These are phyloP conservation scores for Corymbia maculata DNA, from an alignment of 345 rosid species.

Conservation along the genomic window DNA sequence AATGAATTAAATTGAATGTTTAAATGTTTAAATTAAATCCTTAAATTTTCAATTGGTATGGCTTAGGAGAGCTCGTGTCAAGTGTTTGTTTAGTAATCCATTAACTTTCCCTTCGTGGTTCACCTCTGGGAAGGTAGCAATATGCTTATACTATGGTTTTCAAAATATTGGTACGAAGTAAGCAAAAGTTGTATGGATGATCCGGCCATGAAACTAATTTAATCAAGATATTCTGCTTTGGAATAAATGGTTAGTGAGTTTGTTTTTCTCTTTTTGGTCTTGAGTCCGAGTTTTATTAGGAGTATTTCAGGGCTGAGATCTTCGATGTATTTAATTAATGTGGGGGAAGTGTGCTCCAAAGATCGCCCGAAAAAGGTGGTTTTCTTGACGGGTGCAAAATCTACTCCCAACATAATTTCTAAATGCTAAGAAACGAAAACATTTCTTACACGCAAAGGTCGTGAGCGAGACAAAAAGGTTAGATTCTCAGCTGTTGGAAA, in stretches of 20 bases:
- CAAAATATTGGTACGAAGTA: background rate
- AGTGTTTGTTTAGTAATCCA: background rate
- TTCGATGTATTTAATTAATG: background rate
- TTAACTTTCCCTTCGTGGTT: background rate
- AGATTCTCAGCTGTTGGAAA: background rate
- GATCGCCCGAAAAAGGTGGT: background rate
- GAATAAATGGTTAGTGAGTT: background rate
- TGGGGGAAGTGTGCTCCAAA: background rate
- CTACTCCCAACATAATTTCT: background rate
- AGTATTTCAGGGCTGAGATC: background rate
- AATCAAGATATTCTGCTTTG: background rate
- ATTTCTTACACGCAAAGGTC: background rate
- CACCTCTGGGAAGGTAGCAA: background rate
- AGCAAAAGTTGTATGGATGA: background rate
- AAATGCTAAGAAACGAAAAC: background rate
- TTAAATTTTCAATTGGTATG: background rate
- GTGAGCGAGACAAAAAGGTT: background rate
- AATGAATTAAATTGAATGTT: too few species aligned
- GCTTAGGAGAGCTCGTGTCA: background rate
- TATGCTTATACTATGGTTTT: background rate
- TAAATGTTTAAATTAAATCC: too few species aligned
- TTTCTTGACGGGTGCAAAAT: background rate
- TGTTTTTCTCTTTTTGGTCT: background rate
- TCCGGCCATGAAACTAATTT: background rate
- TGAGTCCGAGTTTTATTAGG: background rate